Percentiles rank a stretch among this genome's conserved stretches.
These are phyloP conservation scores for Malassezia nana DNA, from an alignment of 1,284 basidiomycete genomes.

Conservation along the genomic window DNA sequence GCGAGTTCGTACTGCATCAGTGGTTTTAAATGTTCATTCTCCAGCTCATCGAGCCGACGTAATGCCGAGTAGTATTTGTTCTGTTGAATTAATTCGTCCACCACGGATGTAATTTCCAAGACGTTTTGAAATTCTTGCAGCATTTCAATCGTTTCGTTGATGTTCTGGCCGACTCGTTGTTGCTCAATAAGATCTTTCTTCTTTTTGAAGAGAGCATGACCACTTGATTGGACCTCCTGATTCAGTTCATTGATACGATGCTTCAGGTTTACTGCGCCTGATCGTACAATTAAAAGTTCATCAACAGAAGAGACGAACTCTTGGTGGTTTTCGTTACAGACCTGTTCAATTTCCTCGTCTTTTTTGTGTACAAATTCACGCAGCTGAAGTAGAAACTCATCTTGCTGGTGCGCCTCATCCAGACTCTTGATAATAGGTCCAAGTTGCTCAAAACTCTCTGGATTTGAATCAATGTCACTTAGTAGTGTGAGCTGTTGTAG, in stretches of 20 bases:
- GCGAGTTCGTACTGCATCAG: conserved; percentile 79
- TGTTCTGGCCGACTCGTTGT: conserved; percentile 78
- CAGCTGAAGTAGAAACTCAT: conserved; percentile 75
- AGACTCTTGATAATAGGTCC: conserved; percentile 54
- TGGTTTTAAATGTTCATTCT: conserved; percentile 76
- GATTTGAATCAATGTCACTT: conserved; percentile 38
- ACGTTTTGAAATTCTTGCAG: conserved; percentile 83
- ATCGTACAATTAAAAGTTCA: conserved; percentile 85
- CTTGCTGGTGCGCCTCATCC: conserved; percentile 78
- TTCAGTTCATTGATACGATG: conserved; percentile 56
- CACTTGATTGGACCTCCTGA: conserved; percentile 52
- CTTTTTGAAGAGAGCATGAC: conserved; percentile 26
- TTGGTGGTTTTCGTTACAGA: conserved; percentile 91
- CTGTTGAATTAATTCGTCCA: conserved; percentile 80
- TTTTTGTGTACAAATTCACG: conserved; percentile 80
- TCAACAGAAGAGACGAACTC: conserved; percentile 95
- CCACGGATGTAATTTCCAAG: conserved; percentile 84
- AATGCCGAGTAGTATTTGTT: conserved; percentile 91
- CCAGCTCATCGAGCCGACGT: conserved; percentile 54
- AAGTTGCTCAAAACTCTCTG: conserved; percentile 47
- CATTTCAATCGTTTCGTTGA: conserved; percentile 91
- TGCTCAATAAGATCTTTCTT: conserved; percentile 58
- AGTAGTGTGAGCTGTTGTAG: conserved; percentile 46
- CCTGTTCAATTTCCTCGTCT: conserved; percentile 87
- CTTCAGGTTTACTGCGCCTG: conserved; percentile 54